Evolutionary conservation across 1,284 basidiomycete genomes (phyloP).

Genomic region (Cryptococcus hybrid): DNA sequence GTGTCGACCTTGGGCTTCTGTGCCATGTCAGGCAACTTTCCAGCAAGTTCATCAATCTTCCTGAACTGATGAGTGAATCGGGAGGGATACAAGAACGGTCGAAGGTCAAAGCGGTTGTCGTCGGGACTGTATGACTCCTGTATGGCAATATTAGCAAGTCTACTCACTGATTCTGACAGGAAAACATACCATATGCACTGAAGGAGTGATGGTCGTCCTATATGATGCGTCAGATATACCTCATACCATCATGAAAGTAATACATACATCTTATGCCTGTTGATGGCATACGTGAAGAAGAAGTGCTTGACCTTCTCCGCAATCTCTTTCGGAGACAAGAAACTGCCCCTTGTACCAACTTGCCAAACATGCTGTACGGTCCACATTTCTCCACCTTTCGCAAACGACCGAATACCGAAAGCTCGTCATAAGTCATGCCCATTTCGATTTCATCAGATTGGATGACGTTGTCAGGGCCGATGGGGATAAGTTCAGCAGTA

Average conservation of each 20-base stretch:
- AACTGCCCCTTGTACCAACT: conserved; percentile 79
- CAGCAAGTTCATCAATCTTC: conserved; percentile 85
- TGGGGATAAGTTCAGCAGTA: conserved; percentile 95
- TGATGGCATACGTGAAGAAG: conserved; percentile 95
- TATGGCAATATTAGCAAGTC: conserved; percentile 1
- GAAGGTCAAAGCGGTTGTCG: conserved; percentile 93
- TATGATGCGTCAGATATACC: conserved; percentile 3
- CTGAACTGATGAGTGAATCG: conserved; percentile 95
- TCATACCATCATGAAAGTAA: not conserved
- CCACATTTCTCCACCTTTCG: conserved; percentile 97
- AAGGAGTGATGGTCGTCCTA: conserved; percentile 86
- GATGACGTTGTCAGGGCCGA: conserved; percentile 80
- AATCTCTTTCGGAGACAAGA: conserved; percentile 78
- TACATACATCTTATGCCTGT: conserved; percentile 91
- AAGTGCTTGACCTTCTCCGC: conserved; percentile 97
- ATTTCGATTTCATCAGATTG: conserved; percentile 98
- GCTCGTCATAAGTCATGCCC: conserved; percentile 99
- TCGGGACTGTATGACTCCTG: conserved; percentile 89
- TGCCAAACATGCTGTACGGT: conserved; percentile 94
- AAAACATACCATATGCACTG: conserved; percentile 71
- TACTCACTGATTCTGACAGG: conserved; percentile 48
- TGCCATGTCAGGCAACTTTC: conserved; percentile 68
- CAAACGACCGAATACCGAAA: conserved; percentile 87
- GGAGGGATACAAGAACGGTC: conserved; percentile 93
- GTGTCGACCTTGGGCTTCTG: conserved; percentile 41